These are phyloP conservation scores for Capsicum chinense DNA, from an alignment of 257 asterid species.

Conservation along the genomic window DNA sequence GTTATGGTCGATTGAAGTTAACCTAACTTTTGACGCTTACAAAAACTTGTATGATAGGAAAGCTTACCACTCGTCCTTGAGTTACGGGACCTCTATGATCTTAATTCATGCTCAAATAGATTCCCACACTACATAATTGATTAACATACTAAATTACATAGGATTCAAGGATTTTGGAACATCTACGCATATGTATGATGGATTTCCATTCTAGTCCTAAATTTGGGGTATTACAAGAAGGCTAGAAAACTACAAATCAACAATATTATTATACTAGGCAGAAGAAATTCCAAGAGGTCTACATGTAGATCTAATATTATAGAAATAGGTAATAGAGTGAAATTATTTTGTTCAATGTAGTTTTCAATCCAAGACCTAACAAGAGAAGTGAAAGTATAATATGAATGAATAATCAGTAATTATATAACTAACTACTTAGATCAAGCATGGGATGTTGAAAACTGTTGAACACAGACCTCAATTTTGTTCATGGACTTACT, in stretches of 20 bases:
- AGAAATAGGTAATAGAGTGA: background rate
- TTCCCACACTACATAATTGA: no score
- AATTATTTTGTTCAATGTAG: no score
- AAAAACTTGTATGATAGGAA: no score
- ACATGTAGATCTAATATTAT: background rate
- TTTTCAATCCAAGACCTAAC: background rate
- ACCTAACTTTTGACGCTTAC: no score
- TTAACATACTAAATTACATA: no score
- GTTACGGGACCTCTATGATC: no score
- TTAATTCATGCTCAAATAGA: no score
- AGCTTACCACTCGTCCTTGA: no score
- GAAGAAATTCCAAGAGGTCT: constrained; percentile 16
- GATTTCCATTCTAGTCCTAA: no score
- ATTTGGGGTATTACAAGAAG: background rate
- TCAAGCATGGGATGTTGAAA: constrained; percentile 20
- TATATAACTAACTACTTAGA: constrained; percentile 12
- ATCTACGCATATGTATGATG: no score
- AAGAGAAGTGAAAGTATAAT: background rate
- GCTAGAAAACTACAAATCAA: background rate
- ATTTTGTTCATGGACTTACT: constrained; percentile 85
- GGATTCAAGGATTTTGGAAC: no score
- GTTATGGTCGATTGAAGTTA: no score
- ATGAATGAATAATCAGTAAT: background rate
- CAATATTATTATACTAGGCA: background rate
- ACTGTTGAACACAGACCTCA: constrained; percentile 92